A percentile compares a stretch with the other conserved stretches of the same genome.
Evolutionary conservation across 306 rosid species (phyloP).

Genomic region (Acmispon strigosus): DNA sequence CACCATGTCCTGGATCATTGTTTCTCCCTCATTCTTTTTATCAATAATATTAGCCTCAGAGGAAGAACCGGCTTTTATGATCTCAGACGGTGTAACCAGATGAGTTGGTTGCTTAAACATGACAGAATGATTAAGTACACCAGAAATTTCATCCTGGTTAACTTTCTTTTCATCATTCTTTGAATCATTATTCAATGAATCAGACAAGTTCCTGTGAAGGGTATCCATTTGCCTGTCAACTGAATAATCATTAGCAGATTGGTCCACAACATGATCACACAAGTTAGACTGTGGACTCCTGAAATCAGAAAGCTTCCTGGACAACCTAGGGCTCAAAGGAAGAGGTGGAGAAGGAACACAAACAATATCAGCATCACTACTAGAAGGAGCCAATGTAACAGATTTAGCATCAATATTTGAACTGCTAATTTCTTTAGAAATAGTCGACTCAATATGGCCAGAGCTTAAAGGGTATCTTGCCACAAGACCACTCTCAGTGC

Average conservation of each 20-base stretch:
- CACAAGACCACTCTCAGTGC: slow-evolving; percentile 42
- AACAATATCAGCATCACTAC: slow-evolving; percentile 58
- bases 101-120: slow-evolving; percentile 91
- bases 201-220: slow-evolving; percentile 54
- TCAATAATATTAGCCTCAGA: slow-evolving; percentile 60
- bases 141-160: slow-evolving; percentile 61
- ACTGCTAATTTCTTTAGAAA: slow-evolving; percentile 40
- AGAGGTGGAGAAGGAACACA: slow-evolving; percentile 64
- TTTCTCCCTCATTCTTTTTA: slow-evolving; percentile 56
- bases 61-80: slow-evolving; percentile 66
- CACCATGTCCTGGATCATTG: slow-evolving; percentile 63
- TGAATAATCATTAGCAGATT: slow-evolving; percentile 51
- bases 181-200: slow-evolving; percentile 50
- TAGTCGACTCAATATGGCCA: slow-evolving; percentile 45
- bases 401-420: slow-evolving; percentile 54
- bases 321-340: slow-evolving; percentile 83
- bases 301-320: slow-evolving; percentile 76
- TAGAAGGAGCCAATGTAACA: slow-evolving; percentile 42
- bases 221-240: slow-evolving; percentile 68
- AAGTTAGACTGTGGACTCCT: slow-evolving; percentile 56
- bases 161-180: slow-evolving; percentile 56
- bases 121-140: slow-evolving; percentile 48
- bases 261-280: slow-evolving; percentile 60
- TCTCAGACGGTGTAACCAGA: slow-evolving; percentile 82
- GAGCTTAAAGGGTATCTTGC: slow-evolving; percentile 55